phyloP scores from a whole-genome alignment of 805 yeast species.

The Saccharomyces eubayanus region DNA sequence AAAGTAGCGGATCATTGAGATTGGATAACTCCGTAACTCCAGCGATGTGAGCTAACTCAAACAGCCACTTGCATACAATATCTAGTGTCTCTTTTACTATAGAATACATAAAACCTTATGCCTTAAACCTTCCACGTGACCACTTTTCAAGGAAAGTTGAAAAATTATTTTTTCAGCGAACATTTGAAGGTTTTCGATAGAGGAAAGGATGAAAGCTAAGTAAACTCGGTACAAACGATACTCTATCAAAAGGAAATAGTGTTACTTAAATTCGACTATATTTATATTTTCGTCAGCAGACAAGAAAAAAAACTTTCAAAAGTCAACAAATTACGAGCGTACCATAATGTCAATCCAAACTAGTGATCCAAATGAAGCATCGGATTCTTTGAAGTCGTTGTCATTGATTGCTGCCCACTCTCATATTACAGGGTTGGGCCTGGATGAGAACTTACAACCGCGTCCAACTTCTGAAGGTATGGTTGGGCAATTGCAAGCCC shows the following conservation, averaged over 20 bases:
- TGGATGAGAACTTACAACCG: conserved; percentile 84
- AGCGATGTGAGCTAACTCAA: not conserved
- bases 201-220: not conserved
- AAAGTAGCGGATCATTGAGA: not conserved
- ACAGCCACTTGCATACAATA: not conserved
- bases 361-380: conserved; percentile 29
- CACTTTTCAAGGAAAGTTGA: not conserved
- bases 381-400: conserved; percentile 49
- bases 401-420: conserved; percentile 95
- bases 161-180: not conserved
- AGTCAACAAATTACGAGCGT: not conserved
- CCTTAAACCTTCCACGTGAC: not conserved
- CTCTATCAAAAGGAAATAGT: not conserved
- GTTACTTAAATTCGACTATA: not conserved
- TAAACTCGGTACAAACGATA: not conserved
- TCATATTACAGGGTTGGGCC: conserved; percentile 93
- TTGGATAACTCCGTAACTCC: not conserved
- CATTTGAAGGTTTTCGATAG: not conserved
- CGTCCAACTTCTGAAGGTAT: conserved; percentile 80
- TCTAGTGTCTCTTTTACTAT: not conserved
- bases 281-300: not conserved
- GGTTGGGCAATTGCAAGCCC: conserved; percentile 94
- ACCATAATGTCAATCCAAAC: conserved; percentile 36
- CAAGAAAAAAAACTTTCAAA: not conserved
- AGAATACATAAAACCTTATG: not conserved